These are phyloP conservation scores for Liriodendron chinense DNA, from an alignment of 164 flowering plant species.

Conservation along the genomic window DNA sequence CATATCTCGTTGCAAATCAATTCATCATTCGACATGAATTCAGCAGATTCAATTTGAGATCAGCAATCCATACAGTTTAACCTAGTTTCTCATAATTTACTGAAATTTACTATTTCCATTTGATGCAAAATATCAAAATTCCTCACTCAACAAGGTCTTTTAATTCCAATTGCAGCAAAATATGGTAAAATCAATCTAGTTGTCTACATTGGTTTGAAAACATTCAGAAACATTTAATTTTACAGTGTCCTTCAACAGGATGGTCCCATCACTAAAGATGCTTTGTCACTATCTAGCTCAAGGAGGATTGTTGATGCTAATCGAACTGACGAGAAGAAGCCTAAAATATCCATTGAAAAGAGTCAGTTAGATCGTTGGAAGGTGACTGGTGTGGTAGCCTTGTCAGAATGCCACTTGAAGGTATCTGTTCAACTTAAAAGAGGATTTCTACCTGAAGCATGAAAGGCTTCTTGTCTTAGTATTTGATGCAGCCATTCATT, in stretches of 20 bases:
- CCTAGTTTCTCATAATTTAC: no score
- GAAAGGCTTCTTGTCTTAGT: background rate
- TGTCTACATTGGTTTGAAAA: background rate
- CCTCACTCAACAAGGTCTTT: no score
- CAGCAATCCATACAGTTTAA: no score
- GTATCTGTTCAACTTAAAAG: constrained; percentile 26
- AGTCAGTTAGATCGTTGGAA: constrained; percentile 61
- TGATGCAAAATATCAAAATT: no score
- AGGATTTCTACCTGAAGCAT: background rate
- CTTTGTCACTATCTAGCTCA: constrained; percentile 24
- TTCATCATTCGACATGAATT: no score
- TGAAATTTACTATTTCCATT: no score
- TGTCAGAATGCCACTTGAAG: constrained; percentile 58
- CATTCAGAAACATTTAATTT: background rate
- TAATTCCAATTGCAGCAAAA: no score
- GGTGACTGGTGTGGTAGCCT: constrained; percentile 63
- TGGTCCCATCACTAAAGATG: constrained; percentile 64
- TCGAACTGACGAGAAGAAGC: constrained; percentile 12
- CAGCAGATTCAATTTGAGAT: no score
- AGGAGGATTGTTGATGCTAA: constrained; percentile 21
- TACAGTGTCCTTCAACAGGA: constrained; percentile 38
- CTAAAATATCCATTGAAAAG: constrained; percentile 31
- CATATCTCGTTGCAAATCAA: no score
- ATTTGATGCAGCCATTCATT: background rate
- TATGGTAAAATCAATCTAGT: no score